phyloP scores from a whole-genome alignment of 2,329 filamentous ascomycete species.

The Pezicula radicicola region DNA sequence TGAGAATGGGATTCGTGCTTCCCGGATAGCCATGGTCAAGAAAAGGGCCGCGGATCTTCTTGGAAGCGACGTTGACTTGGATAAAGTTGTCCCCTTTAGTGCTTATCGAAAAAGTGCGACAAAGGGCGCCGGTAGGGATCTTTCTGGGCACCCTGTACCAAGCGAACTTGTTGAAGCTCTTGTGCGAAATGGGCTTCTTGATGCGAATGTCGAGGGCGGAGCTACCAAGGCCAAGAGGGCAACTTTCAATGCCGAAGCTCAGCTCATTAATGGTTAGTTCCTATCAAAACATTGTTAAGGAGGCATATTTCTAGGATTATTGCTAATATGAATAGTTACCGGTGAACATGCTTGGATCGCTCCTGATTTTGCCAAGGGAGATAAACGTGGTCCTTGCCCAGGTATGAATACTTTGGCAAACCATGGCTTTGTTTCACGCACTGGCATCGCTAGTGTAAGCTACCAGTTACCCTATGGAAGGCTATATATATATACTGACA shows the following conservation, averaged over 20 bases:
- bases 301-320: not conserved
- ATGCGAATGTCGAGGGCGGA: not conserved
- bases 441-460: conserved; percentile 24
- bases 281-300: not conserved
- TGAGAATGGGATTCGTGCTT: no score
- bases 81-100: not conserved
- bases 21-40: no score
- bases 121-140: not conserved
- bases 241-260: not conserved
- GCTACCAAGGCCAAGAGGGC: not conserved
- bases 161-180: not conserved
- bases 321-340: conserved; percentile 23
- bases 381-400: conserved; percentile 35
- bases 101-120: not conserved
- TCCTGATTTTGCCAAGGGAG: conserved; percentile 29
- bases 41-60: no score
- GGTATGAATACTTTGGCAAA: conserved; percentile 37
- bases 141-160: not conserved
- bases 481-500: not conserved
- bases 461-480: not conserved
- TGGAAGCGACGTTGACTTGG: not conserved
- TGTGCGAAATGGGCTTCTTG: not conserved
- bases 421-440: conserved; percentile 34
- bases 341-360: conserved; percentile 31
- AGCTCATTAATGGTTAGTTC: not conserved